These are phyloP conservation scores for Phytophthora sojae DNA, from an alignment of 352 stramenopile species.

Conservation along the genomic window DNA sequence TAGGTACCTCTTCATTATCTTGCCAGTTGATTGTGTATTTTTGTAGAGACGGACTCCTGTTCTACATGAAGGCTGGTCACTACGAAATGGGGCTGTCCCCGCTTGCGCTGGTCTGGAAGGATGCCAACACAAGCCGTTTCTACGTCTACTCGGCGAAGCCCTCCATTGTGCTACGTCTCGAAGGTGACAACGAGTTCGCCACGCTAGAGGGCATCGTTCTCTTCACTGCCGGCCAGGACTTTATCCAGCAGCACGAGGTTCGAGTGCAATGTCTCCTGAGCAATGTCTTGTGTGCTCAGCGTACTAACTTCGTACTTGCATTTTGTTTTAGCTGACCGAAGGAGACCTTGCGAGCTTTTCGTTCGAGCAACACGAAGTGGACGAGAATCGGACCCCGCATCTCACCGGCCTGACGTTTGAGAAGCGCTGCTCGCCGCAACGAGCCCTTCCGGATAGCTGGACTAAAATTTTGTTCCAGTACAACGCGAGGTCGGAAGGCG, in stretches of 20 bases:
- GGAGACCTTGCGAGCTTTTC: conserved; percentile 84
- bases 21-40: not conserved
- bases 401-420: conserved; percentile 68
- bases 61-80: conserved; percentile 90
- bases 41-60: conserved; percentile 88
- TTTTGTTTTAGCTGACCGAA: conserved; percentile 56
- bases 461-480: conserved; percentile 90
- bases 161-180: conserved; percentile 75
- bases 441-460: conserved; percentile 88
- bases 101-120: conserved; percentile 91
- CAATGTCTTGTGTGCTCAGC: not conserved
- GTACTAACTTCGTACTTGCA: not conserved
- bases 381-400: conserved; percentile 52
- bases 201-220: conserved; percentile 82
- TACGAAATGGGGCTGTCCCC: conserved; percentile 91
- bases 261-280: conserved; percentile 1
- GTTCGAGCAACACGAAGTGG: conserved; percentile 71
- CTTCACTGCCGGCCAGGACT: conserved; percentile 48
- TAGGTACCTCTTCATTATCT: not conserved
- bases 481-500: conserved; percentile 63
- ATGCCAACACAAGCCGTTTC: conserved; percentile 85
- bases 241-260: conserved; percentile 77
- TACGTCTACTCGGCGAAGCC: conserved; percentile 76
- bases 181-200: conserved; percentile 54
- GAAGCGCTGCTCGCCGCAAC: conserved; percentile 82